Percentiles rank a stretch among this genome's conserved stretches.
Conservation (phyloP, 495 filamentous ascomycete genomes). For the Trichodelitschia bisporula region DNA sequence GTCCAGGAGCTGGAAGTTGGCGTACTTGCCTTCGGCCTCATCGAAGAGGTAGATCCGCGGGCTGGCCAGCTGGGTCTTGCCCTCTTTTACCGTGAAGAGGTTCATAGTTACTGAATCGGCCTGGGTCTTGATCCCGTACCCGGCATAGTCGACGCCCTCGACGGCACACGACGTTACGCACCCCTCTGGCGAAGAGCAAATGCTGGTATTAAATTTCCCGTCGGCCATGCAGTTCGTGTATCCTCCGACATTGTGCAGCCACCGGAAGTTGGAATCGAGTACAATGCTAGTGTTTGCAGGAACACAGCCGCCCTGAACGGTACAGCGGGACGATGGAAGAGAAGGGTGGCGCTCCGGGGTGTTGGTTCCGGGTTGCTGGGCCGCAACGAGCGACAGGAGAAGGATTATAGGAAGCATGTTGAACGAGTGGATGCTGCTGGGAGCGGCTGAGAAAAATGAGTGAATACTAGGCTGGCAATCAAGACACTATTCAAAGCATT, state of each 20-base stretch:
- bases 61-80: conserved; percentile 18
- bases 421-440: no score
- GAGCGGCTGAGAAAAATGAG: no score
- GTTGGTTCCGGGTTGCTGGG: conserved; percentile 10
- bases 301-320: conserved; percentile 20
- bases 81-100: conserved; percentile 7
- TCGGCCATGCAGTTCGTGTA: conserved; percentile 17
- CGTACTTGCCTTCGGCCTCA: conserved; percentile 28
- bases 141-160: conserved; percentile 15
- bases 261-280: conserved; percentile 21
- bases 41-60: conserved; percentile 36
- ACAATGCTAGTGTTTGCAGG: conserved; percentile 21
- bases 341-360: conserved; percentile 25
- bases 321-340: conserved; percentile 24
- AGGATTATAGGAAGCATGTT: no score
- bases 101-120: conserved; percentile 10
- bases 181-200: conserved; percentile 12
- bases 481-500: no score
- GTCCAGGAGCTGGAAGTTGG: conserved; percentile 30
- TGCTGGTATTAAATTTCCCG: conserved; percentile 12
- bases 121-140: conserved; percentile 12
- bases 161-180: conserved; percentile 19
- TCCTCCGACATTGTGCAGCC: conserved; percentile 13
- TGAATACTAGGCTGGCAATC: no score
- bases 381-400: conserved; percentile 3